Evolutionary conservation across 306 rosid species (phyloP).

Genomic region (Pterocarpus macrocarpus): DNA sequence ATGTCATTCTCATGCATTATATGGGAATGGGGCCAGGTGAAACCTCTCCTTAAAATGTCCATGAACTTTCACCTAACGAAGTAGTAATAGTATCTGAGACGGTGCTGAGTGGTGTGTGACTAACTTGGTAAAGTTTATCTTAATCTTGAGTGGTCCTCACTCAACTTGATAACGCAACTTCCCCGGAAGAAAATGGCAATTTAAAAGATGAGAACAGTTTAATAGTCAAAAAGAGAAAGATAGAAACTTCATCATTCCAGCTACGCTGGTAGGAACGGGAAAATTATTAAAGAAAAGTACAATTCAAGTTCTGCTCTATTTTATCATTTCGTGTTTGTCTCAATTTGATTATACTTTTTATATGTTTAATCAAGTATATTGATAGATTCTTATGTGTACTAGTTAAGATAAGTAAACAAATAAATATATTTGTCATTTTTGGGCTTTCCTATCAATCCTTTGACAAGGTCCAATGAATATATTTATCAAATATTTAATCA

Average conservation of each 20-base stretch:
- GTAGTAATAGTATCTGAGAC: not conserved
- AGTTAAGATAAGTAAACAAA: not conserved
- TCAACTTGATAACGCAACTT: slow-evolving; percentile 7
- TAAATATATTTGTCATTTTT: not conserved
- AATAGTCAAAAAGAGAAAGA: not conserved
- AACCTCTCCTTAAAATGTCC: slow-evolving; percentile 21
- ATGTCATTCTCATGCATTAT: slow-evolving; percentile 4
- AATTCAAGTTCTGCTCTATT: not conserved
- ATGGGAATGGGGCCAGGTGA: slow-evolving; percentile 8
- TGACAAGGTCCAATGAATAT: not conserved
- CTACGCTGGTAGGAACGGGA: not conserved
- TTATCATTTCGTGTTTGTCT: not conserved
- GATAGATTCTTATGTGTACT: not conserved
- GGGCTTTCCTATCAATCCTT: not conserved
- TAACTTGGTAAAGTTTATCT: not conserved
- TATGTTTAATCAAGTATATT: not conserved
- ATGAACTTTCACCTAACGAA: slow-evolving; percentile 33
- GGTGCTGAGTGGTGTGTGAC: not conserved
- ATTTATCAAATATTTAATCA: not conserved
- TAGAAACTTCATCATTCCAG: not conserved
- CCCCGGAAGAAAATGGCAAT: not conserved
- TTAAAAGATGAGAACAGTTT: not conserved
- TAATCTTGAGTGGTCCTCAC: not conserved
- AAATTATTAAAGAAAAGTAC: no score
- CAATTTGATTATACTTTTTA: not conserved